Evolutionary conservation across 2,329 filamentous ascomycete species (phyloP).

Genomic region (Trichoderma arundinaceum): DNA sequence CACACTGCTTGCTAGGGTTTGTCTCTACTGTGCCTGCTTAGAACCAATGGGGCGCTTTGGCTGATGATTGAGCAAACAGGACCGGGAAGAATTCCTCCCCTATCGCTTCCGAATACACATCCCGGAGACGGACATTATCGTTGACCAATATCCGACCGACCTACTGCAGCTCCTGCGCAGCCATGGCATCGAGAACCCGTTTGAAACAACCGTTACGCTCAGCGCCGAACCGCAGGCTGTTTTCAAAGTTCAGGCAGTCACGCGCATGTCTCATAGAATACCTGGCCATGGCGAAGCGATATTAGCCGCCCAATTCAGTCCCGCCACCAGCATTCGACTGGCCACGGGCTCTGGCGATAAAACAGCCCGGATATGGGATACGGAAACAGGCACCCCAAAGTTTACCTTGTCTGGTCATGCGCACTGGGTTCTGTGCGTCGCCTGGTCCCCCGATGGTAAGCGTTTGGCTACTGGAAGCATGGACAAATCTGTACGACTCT

Average conservation of each 20-base stretch:
- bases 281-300: slow-evolving; percentile 92
- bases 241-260: slow-evolving; percentile 90
- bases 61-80: slow-evolving; percentile 41
- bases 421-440: slow-evolving; percentile 86
- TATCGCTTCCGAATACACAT: slow-evolving; percentile 67
- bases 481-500: slow-evolving; percentile 89
- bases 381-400: slow-evolving; percentile 87
- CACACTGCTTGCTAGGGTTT: slow-evolving; percentile 76
- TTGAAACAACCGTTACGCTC: slow-evolving; percentile 61
- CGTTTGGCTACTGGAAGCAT: slow-evolving; percentile 88
- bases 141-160: slow-evolving; percentile 63
- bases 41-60: not conserved
- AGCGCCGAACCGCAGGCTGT: slow-evolving; percentile 82
- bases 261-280: slow-evolving; percentile 85
- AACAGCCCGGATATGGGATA: slow-evolving; percentile 92
- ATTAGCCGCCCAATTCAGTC: slow-evolving; percentile 83
- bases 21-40: not conserved
- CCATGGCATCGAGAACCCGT: slow-evolving; percentile 64
- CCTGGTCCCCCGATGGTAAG: slow-evolving; percentile 83
- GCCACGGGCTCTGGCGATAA: slow-evolving; percentile 91
- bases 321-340: slow-evolving; percentile 74
- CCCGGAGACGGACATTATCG: slow-evolving; percentile 57
- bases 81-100: slow-evolving; percentile 64
- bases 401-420: slow-evolving; percentile 86
- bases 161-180: slow-evolving; percentile 59